Evolutionary conservation across 1,284 basidiomycete species (phyloP).

Genomic region (Clitocybe nebularis): DNA sequence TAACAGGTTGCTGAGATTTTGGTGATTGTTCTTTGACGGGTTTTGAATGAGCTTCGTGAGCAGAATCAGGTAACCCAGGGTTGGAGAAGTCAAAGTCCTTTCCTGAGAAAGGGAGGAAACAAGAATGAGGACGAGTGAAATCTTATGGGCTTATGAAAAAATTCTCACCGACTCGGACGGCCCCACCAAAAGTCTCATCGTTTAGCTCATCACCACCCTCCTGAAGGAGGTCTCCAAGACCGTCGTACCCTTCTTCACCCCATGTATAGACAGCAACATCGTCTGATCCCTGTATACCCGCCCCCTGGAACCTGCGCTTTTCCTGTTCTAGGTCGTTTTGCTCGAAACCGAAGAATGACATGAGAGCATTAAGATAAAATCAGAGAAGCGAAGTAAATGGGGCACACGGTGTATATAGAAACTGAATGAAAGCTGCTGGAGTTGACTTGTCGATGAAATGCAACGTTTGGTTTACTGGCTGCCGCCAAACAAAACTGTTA

Average conservation of each 20-base stretch:
- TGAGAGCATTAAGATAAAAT: constrained; percentile 32
- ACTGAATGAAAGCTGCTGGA: background rate
- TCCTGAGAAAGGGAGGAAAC: constrained; percentile 60
- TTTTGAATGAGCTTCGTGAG: constrained; percentile 11
- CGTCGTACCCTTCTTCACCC: constrained; percentile 88
- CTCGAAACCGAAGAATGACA: constrained; percentile 83
- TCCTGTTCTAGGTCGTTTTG: constrained; percentile 61
- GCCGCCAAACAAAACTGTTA: too few species aligned
- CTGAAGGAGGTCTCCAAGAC: constrained; percentile 82
- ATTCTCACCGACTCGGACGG: constrained; percentile 62
- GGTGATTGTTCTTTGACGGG: constrained; percentile 15
- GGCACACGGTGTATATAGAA: background rate
- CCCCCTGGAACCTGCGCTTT: constrained; percentile 50
- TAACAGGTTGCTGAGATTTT: constrained; percentile 10
- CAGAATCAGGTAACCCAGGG: constrained; percentile 34
- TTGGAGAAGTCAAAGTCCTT: constrained; percentile 90
- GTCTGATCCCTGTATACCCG: constrained; percentile 52
- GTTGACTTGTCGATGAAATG: too few species aligned
- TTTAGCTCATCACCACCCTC: constrained; percentile 91
- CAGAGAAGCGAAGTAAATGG: constrained; percentile 2
- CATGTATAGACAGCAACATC: constrained; percentile 85
- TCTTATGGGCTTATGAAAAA: constrained; percentile 8
- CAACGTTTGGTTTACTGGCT: too few species aligned
- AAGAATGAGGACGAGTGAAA: constrained; percentile 9
- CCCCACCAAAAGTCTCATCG: constrained; percentile 91